Percentiles rank a stretch among this genome's conserved stretches.
phyloP scores from a whole-genome alignment of 257 asterid species.

The Capsicum baccatum region DNA sequence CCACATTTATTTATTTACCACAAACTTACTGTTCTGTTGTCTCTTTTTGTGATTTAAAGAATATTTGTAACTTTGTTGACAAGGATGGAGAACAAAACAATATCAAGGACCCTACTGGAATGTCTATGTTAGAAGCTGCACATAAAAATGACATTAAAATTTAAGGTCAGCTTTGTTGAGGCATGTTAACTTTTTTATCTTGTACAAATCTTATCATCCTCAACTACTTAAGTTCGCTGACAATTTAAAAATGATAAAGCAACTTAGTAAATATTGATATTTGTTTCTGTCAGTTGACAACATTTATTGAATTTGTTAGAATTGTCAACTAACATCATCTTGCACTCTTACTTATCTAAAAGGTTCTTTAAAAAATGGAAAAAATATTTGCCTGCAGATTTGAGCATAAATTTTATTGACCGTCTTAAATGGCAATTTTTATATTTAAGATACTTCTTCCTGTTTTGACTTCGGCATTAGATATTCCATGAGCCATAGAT shows the following conservation, averaged over 20 bases:
- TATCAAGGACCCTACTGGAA: constrained; percentile 79
- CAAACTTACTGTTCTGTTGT: not conserved
- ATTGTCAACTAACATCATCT: not conserved
- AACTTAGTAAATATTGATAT: not conserved
- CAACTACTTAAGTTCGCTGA: not conserved
- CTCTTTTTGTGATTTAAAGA: constrained; percentile 48
- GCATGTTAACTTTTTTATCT: not conserved
- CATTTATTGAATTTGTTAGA: not conserved
- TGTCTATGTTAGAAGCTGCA: constrained; percentile 89
- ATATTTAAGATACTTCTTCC: not conserved
- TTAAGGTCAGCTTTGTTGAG: constrained; percentile 61
- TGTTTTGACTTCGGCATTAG: not conserved
- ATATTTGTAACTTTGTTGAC: constrained; percentile 79
- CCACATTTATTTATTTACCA: not conserved
- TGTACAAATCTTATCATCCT: not conserved
- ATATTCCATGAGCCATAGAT: not conserved
- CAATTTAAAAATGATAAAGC: not conserved
- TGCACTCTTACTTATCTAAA: not conserved
- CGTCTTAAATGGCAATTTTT: too few relatives aligned
- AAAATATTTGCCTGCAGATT: not conserved
- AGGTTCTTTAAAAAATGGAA: not conserved
- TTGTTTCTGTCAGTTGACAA: not conserved
- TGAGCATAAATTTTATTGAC: not conserved
- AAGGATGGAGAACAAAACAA: constrained; percentile 55
- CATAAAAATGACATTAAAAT: constrained; percentile 88